Base-by-base conservation (phyloP, 2,329 filamentous ascomycete genomes). In the Nectriaceae sp. region DNA sequence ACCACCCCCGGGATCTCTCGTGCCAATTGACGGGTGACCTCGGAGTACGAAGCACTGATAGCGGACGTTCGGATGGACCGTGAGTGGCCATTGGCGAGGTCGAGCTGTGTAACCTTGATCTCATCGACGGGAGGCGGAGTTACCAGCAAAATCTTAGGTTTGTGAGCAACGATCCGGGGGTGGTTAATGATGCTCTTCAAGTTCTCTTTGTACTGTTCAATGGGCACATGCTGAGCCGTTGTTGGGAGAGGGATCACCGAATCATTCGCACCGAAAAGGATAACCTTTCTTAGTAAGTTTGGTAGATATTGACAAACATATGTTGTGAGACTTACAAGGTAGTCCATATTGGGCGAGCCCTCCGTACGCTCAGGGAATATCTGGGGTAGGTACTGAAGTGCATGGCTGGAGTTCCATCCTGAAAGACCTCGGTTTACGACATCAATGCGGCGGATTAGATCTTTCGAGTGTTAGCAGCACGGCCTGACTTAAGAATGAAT, bases 261-360 rank as follows among this genome's bases (percentile, higher is more conserved):
- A 69, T 97, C 94, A 65, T 99, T 97, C 59, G 94, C 90, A 16
- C 94, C 94, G 51, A 97, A 85, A 56, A 96, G 86, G 49, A 96
- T 71, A 33, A 88, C 75, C 88, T 91, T 49, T 16, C 10, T 11
- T 16, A 6, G 21, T 63, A 20, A 71, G 61, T 52, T 56, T 29
- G 19, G 8, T 6, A 22, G 5, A 15, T 2, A 18, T 33, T 21
- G 13, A 15, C 35, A 31, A 13, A 6, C 3, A 29, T 22, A 37
- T 19, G 19, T 19, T 18, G 36, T 2, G 19, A 10, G 15, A 60
- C 77, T 61, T 67, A 89, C 87, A 55, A 93, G 69, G 60, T 89
- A 87, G 49, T 83, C 80, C 48, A 92, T 78, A 62, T 78, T 80
- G 8, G 82, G 77, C 21, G 78, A 79, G 2, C 71, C 67, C 20